Conservation (phyloP, 2,329 filamentous ascomycete species). For the Colletotrichum nymphaeae region DNA sequence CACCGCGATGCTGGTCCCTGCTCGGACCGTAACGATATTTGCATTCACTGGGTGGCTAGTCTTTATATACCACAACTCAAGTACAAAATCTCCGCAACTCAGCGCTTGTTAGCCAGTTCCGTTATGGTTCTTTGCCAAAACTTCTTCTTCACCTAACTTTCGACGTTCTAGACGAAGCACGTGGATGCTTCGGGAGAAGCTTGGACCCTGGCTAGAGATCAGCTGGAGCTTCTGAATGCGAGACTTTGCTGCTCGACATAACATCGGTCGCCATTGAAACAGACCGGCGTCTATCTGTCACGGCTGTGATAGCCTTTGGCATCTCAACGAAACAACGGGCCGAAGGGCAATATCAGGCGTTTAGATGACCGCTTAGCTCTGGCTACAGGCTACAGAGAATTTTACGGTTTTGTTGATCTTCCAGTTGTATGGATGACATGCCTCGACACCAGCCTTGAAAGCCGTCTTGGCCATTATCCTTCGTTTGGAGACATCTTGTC, state of each 20-base stretch:
- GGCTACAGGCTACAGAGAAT: background rate
- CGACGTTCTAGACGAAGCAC: background rate
- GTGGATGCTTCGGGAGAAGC: background rate
- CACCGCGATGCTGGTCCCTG: conserved; percentile 15
- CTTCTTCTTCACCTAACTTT: background rate
- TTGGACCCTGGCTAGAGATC: background rate
- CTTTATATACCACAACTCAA: background rate
- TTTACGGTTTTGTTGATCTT: background rate
- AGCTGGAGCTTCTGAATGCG: background rate
- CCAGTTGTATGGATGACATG: background rate
- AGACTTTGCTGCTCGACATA: background rate
- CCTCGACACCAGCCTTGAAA: background rate
- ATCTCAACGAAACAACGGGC: background rate
- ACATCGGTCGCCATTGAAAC: background rate
- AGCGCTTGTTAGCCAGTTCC: background rate
- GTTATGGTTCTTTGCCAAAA: background rate
- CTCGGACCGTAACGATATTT: background rate
- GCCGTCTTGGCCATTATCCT: too few relatives aligned
- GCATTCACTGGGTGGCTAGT: background rate
- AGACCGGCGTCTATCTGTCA: background rate
- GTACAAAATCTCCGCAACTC: background rate
- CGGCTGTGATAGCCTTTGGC: background rate
- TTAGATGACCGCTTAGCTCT: background rate
- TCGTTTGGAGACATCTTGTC: background rate
- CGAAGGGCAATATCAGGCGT: background rate